Conservation (phyloP, 805 yeast genomes). For the Candida anglica region DNA sequence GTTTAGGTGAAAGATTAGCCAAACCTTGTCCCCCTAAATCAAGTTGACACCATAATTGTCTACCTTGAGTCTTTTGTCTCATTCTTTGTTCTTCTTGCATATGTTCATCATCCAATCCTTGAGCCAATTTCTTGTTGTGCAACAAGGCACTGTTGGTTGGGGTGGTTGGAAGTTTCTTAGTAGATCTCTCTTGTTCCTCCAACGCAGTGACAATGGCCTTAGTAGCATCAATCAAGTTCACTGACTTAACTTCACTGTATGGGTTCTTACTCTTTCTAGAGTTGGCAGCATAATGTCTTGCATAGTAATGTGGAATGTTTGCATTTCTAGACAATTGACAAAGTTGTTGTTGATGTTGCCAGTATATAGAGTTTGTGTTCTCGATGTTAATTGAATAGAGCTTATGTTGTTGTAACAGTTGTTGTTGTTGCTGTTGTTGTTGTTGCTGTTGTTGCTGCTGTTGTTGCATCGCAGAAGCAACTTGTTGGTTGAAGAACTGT, state of each 20-base stretch:
- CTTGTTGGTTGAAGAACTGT: constrained; percentile 13
- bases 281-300: constrained; percentile 73
- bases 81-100: constrained; percentile 55
- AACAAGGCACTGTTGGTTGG: constrained; percentile 34
- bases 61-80: constrained; percentile 54
- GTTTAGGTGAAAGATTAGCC: constrained; percentile 59
- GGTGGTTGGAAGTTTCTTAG: constrained; percentile 28
- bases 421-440: constrained; percentile 20
- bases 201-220: constrained; percentile 28
- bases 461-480: constrained; percentile 25
- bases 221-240: constrained; percentile 41
- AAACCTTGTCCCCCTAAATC: constrained; percentile 91
- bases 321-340: constrained; percentile 65
- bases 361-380: constrained; percentile 44
- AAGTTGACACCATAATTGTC: constrained; percentile 90
- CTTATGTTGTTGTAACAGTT: constrained; percentile 24
- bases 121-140: constrained; percentile 38
- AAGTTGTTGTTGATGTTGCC: constrained; percentile 80
- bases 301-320: constrained; percentile 73
- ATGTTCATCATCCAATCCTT: constrained; percentile 50
- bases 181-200: constrained; percentile 43
- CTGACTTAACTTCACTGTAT: constrained; percentile 32
- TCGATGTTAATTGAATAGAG: constrained; percentile 26
- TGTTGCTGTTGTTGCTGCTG: constrained; percentile 26
- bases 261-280: constrained; percentile 47